Evolutionary conservation across 371 early-diverging fungal genomes (phyloP).

Genomic region (Mucor sp.): DNA sequence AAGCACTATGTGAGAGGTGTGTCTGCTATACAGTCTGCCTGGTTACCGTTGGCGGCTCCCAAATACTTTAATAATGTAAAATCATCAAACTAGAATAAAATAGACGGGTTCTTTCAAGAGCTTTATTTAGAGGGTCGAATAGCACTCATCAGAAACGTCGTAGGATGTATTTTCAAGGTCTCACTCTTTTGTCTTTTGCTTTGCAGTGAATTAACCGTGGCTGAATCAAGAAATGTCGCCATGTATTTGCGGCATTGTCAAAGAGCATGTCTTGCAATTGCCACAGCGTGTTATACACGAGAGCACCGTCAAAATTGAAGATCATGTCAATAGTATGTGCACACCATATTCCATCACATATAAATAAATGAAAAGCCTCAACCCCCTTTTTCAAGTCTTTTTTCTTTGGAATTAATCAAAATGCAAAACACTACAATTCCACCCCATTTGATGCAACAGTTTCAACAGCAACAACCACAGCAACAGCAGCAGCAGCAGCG

Average conservation of each 20-base stretch:
- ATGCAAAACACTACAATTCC: conserved; percentile 11
- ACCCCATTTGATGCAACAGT: conserved; percentile 2
- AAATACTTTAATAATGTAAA: conserved; percentile 64
- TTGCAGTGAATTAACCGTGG: too few species aligned
- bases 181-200: too few species aligned
- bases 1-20: conserved; percentile 87
- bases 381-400: not conserved
- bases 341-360: not conserved
- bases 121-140: too few species aligned
- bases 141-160: too few species aligned
- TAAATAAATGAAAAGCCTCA: not conserved
- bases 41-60: conserved; percentile 85
- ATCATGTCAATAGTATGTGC: not conserved
- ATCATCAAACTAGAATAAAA: conserved; percentile 5
- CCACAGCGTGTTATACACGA: not conserved
- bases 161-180: too few species aligned
- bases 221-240: too few species aligned
- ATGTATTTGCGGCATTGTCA: too few species aligned
- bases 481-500: conserved; percentile 14
- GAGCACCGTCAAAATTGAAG: not conserved
- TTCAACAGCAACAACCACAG: not conserved
- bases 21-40: conserved; percentile 79
- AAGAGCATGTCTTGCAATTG: not conserved
- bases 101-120: too few species aligned
- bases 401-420: not conserved